These are phyloP conservation scores for Penicillium coffeae DNA, from an alignment of 495 filamentous ascomycete species.

Conservation along the genomic window DNA sequence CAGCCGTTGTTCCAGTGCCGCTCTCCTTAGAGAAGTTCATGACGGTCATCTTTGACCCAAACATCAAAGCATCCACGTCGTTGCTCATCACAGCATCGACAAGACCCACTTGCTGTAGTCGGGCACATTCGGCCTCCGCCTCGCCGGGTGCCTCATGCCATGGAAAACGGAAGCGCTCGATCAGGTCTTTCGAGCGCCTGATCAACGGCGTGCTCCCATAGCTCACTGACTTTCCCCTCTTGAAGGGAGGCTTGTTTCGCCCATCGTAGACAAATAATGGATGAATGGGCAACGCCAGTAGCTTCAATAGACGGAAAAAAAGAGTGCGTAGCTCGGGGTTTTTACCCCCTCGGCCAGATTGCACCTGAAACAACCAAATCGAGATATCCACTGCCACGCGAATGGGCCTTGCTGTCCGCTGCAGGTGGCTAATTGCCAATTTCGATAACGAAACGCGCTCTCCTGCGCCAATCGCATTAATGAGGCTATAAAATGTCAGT, in stretches of 20 bases:
- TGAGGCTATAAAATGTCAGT: constrained; percentile 56
- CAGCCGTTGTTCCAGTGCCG: constrained; percentile 55
- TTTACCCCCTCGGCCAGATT: constrained; percentile 77
- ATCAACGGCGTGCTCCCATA: constrained; percentile 51
- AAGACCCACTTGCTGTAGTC: constrained; percentile 75
- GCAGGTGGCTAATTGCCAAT: constrained; percentile 70
- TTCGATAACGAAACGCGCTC: constrained; percentile 79
- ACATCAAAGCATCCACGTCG: constrained; percentile 98
- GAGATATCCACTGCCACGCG: constrained; percentile 91
- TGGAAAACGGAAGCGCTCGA: constrained; percentile 80
- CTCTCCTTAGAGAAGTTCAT: constrained; percentile 81
- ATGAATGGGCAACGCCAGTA: constrained; percentile 74
- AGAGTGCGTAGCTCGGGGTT: constrained; percentile 91
- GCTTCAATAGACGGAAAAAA: constrained; percentile 84
- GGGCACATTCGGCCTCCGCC: constrained; percentile 93
- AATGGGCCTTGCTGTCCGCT: constrained; percentile 65
- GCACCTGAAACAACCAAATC: constrained; percentile 96
- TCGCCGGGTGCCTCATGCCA: constrained; percentile 89
- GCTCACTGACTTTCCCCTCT: constrained; percentile 61
- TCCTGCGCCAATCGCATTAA: constrained; percentile 80
- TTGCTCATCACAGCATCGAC: constrained; percentile 96
- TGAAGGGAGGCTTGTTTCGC: constrained; percentile 82
- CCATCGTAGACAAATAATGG: constrained; percentile 97
- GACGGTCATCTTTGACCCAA: constrained; percentile 74
- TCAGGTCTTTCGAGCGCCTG: constrained; percentile 65